Base-by-base conservation (phyloP, 2,329 filamentous ascomycete genomes). In the Colletotrichum zoysiae region DNA sequence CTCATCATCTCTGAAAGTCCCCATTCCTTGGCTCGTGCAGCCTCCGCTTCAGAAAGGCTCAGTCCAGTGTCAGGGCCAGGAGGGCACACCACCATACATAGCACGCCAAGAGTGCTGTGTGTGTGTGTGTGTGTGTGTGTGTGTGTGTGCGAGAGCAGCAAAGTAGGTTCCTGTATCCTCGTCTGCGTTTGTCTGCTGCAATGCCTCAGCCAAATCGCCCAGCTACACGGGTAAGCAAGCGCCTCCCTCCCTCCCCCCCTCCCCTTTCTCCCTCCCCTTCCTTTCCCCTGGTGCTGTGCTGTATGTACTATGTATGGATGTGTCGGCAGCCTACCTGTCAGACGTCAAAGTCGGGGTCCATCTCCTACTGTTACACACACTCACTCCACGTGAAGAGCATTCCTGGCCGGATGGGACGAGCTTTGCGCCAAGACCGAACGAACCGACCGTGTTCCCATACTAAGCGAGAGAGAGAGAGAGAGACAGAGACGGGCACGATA, bases 11-110 rank as follows among this genome's bases (percentile, higher is more conserved):
- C 20, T 44, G 42, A n/a, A 51, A 38, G 53, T 40, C 46, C 51
- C 68, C 65, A 53, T 46, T 57, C 42, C 64, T 71, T 71, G 64
- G 68, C 68, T 57, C 44, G 67, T 44, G 48, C 51, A 62, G 69
- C 63, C 51, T 48, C n/a, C 63, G 38, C 46, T 60, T 62, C 60
- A 62, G 46, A 51, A 30, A 62, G 50, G n/a, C 26, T 63, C 58
- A 63, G 58, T 30, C 50, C n/a, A 48, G 60, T 53, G 50, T 56
- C 30, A n/a, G 30, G 51, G 51, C 20, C 33, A 11, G 23, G 14
- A 42, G 44, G 46, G 46, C 9, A 23, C n/a, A 23, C 46, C n/a
- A 23, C 46, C 44, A 46, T 46, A 48, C 46, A 23, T 48, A 23
- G n/a, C 20, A n/a, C 20, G 18, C 44, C 20, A n/a, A 11, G 44